These are phyloP conservation scores for Rhynchospora pubera DNA, from an alignment of 176 grass and related monocot species.

Conservation along the genomic window DNA sequence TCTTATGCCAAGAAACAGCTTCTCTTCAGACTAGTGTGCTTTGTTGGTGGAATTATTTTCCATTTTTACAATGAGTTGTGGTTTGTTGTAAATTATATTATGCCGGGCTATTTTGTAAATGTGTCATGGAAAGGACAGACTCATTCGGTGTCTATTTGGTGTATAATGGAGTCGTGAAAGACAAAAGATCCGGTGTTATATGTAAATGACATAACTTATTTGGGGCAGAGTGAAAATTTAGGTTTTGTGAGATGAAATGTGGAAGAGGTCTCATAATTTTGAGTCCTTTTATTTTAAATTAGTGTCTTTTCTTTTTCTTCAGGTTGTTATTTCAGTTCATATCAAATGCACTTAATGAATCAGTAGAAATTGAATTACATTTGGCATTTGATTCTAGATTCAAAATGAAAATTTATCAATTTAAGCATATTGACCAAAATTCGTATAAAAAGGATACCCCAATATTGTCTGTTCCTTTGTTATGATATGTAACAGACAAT, in stretches of 20 bases:
- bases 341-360: too few species aligned
- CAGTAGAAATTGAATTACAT: too few species aligned
- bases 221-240: conserved; percentile 17
- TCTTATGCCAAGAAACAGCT: conserved; percentile 10
- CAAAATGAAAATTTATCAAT: too few species aligned
- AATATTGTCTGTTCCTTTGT: too few species aligned
- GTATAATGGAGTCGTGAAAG: conserved; percentile 5
- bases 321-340: not conserved
- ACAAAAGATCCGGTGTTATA: not conserved
- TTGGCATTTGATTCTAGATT: too few species aligned
- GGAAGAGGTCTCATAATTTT: not conserved
- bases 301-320: not conserved
- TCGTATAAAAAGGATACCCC: too few species aligned
- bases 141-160: conserved; percentile 10
- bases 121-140: conserved; percentile 13
- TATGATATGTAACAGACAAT: too few species aligned
- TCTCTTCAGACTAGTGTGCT: not conserved
- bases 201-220: conserved; percentile 26
- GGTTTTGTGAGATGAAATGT: conserved; percentile 3
- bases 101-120: conserved; percentile 18
- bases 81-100: conserved; percentile 28
- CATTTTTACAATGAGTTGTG: conserved; percentile 23
- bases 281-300: not conserved
- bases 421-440: too few species aligned
- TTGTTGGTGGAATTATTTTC: conserved; percentile 17